These are phyloP conservation scores for Stagonosporopsis cucurbitacearum DNA, from an alignment of 2,329 filamentous ascomycete genomes.

Conservation along the genomic window DNA sequence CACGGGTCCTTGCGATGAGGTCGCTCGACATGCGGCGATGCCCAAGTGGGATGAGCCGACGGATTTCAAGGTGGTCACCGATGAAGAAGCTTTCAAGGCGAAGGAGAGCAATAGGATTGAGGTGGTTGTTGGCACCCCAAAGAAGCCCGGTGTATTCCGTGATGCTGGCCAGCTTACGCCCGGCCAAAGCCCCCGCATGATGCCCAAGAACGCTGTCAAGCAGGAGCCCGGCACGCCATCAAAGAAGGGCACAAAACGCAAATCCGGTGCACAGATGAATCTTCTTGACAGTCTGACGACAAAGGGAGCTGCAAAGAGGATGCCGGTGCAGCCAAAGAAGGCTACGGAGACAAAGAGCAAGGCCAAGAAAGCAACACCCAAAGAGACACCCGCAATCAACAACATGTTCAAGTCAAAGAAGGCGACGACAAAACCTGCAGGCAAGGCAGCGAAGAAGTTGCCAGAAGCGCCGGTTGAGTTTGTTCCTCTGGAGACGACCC, in stretches of 20 bases:
- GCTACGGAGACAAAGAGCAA: conserved; percentile 32
- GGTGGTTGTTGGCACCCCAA: conserved; percentile 45
- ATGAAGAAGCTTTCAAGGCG: conserved; percentile 41
- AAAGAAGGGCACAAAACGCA: conserved; percentile 43
- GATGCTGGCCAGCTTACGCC: conserved; percentile 46
- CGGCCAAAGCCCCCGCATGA: conserved; percentile 44
- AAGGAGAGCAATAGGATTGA: conserved; percentile 42
- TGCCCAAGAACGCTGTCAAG: conserved; percentile 30
- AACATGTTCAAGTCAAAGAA: conserved; percentile 42
- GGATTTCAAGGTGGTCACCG: conserved; percentile 44
- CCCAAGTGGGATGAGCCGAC: conserved; percentile 62
- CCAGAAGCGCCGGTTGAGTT: not conserved
- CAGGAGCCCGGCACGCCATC: conserved; percentile 40
- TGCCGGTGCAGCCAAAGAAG: conserved; percentile 41
- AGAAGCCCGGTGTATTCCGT: conserved; percentile 36
- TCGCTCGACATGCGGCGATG: conserved; percentile 74
- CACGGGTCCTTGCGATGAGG: conserved; percentile 83
- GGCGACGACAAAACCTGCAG: conserved; percentile 21
- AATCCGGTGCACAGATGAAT: conserved; percentile 32
- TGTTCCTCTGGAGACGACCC: not conserved
- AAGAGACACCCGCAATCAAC: conserved; percentile 34
- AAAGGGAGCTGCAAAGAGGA: conserved; percentile 33
- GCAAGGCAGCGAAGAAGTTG: conserved; percentile 21
- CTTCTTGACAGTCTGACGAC: conserved; percentile 31
- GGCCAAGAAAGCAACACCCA: conserved; percentile 36